Percentiles rank a stretch among this genome's conserved stretches.
Conservation (phyloP, 257 asterid genomes). For the Primulina tabacum region DNA sequence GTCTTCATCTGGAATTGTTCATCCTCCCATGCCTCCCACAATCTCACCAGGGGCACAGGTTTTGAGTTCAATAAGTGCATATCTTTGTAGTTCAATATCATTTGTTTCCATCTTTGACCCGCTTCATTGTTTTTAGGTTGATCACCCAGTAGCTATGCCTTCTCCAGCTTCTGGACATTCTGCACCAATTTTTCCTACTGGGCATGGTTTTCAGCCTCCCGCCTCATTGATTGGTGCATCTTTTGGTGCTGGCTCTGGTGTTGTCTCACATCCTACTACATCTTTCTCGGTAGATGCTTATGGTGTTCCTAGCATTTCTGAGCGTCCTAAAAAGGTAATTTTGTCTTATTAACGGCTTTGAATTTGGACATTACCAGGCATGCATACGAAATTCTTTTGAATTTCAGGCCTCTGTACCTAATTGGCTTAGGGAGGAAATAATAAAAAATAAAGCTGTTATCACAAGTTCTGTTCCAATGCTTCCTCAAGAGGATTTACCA, state of each 20-base stretch:
- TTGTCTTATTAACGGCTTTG: conserved; percentile 18
- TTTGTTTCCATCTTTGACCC: conserved; percentile 12
- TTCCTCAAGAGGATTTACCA: conserved; percentile 46
- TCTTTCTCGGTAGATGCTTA: conserved; percentile 67
- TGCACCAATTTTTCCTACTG: conserved; percentile 47
- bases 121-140: conserved; percentile 48
- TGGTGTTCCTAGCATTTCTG: conserved; percentile 40
- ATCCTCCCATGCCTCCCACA: conserved; percentile 35
- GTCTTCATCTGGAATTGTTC: conserved; percentile 42
- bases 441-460: conserved; percentile 83
- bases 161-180: background rate
- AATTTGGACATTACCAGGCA: conserved; percentile 18
- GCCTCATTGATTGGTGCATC: conserved; percentile 50
- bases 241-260: conserved; percentile 66
- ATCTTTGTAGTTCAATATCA: conserved; percentile 9
- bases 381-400: conserved; percentile 22
- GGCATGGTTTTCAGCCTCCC: conserved; percentile 63
- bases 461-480: conserved; percentile 49
- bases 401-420: conserved; percentile 21
- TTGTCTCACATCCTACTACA: conserved; percentile 47
- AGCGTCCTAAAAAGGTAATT: conserved; percentile 39
- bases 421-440: conserved; percentile 28
- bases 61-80: conserved; percentile 21
- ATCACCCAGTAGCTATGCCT: background rate
- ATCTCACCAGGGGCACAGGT: conserved; percentile 69